These are phyloP conservation scores for Incumbomyces lentus DNA, from an alignment of 2,329 filamentous ascomycete genomes.

Conservation along the genomic window DNA sequence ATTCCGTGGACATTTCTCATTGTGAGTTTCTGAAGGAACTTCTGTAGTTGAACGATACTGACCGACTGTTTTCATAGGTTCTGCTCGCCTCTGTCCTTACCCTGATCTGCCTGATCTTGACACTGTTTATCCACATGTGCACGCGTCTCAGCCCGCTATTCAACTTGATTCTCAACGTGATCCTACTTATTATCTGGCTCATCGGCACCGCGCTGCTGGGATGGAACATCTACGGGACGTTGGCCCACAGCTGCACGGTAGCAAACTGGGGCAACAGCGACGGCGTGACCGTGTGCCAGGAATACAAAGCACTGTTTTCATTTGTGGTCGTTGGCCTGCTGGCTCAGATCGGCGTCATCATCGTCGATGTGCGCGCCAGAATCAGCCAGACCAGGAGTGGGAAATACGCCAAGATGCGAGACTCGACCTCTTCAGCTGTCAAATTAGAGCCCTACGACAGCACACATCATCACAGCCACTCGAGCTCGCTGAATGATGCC, in stretches of 20 bases:
- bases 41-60: not conserved
- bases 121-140: constrained; percentile 42
- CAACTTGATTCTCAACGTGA: constrained; percentile 40
- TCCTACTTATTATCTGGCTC: constrained; percentile 42
- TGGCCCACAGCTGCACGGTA: constrained; percentile 41
- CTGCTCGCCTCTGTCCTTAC: constrained; percentile 43
- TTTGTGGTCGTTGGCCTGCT: constrained; percentile 42
- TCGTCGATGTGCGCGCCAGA: constrained; percentile 42
- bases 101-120: constrained; percentile 38
- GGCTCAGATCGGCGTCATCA: constrained; percentile 37
- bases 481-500: not conserved
- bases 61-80: constrained; percentile 34
- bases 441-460: constrained; percentile 23
- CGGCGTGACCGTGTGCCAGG: constrained; percentile 46
- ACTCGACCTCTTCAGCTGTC: constrained; percentile 24
- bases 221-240: constrained; percentile 45
- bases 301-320: constrained; percentile 51
- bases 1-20: constrained; percentile 52
- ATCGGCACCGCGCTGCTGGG: constrained; percentile 42
- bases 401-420: constrained; percentile 39
- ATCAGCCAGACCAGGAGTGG: constrained; percentile 36
- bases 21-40: constrained; percentile 29
- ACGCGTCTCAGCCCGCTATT: constrained; percentile 42
- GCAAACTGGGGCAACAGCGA: constrained; percentile 44
- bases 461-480: not conserved